Percentiles rank a stretch among this genome's conserved stretches.
phyloP scores from a whole-genome alignment of 2,329 filamentous ascomycete genomes.

The Diaporthe sp. region DNA sequence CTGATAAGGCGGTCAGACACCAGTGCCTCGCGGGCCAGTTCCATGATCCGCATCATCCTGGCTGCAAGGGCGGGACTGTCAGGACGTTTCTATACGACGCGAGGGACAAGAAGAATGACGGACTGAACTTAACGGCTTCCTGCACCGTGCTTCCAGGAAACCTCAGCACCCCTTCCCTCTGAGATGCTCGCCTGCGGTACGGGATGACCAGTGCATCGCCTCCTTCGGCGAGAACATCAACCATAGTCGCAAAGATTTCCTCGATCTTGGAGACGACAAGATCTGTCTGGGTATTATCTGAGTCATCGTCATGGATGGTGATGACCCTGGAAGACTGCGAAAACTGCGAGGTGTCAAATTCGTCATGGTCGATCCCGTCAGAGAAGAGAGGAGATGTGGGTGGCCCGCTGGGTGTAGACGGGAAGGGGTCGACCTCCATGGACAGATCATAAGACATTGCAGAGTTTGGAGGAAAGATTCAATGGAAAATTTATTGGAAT shows the following conservation, averaged over 20 bases:
- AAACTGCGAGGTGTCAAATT: neutral
- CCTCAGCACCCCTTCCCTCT: constrained; percentile 42
- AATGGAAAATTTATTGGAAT: neutral
- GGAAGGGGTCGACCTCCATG: neutral
- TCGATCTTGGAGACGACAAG: constrained; percentile 67
- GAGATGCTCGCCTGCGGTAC: constrained; percentile 53
- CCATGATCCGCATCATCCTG: constrained; percentile 70
- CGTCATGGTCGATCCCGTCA: neutral
- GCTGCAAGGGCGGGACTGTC: constrained; percentile 55
- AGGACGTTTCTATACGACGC: constrained; percentile 3
- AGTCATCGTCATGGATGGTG: neutral
- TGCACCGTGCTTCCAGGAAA: constrained; percentile 64
- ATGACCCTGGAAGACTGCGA: constrained; percentile 28
- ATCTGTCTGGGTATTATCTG: constrained; percentile 42
- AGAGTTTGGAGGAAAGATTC: neutral
- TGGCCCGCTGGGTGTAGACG: neutral
- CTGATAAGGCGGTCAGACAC: constrained; percentile 68
- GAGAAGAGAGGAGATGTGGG: neutral
- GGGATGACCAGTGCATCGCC: constrained; percentile 62
- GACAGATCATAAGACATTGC: constrained; percentile 6
- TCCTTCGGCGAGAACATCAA: constrained; percentile 61
- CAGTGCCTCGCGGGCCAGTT: constrained; percentile 72
- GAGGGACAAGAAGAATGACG: constrained; percentile 31
- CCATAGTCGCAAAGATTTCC: constrained; percentile 64
- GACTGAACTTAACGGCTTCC: constrained; percentile 69